phyloP scores from a whole-genome alignment of 1,284 basidiomycete species.

The Chiua sp. region DNA sequence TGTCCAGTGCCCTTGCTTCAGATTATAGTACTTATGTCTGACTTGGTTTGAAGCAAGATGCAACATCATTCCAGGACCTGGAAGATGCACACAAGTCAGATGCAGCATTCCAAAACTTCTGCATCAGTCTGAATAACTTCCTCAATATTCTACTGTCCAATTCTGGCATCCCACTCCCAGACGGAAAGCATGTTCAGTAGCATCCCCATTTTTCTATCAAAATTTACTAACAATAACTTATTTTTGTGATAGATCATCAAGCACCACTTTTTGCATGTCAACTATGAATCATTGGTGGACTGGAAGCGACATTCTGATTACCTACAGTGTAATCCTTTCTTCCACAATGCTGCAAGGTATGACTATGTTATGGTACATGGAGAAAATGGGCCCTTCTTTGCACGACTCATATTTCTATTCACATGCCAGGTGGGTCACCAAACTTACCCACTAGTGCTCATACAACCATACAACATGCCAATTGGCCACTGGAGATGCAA shows the following conservation, averaged over 20 bases:
- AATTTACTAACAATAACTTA: too few relatives aligned
- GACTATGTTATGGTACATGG: neutral
- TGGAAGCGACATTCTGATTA: neutral
- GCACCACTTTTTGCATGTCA: neutral
- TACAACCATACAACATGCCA: neutral
- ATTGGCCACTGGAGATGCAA: neutral
- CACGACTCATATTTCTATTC: neutral
- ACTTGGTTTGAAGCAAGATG: too few relatives aligned
- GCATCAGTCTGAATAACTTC: too few relatives aligned
- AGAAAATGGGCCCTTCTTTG: neutral
- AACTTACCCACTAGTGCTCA: neutral
- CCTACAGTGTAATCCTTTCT: neutral
- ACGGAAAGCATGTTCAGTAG: too few relatives aligned
- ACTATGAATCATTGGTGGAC: neutral
- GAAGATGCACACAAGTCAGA: too few relatives aligned
- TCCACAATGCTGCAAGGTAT: neutral
- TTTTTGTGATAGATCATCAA: too few relatives aligned
- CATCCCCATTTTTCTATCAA: too few relatives aligned
- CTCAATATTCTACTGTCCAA: too few relatives aligned
- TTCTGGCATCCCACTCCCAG: too few relatives aligned
- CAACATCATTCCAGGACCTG: too few relatives aligned
- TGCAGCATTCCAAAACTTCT: too few relatives aligned
- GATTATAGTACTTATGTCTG: conserved; percentile 34
- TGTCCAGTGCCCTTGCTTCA: neutral
- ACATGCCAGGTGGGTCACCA: too few relatives aligned